Conservation (phyloP, 2,329 filamentous ascomycete genomes). For the Aschersonia sp. region DNA sequence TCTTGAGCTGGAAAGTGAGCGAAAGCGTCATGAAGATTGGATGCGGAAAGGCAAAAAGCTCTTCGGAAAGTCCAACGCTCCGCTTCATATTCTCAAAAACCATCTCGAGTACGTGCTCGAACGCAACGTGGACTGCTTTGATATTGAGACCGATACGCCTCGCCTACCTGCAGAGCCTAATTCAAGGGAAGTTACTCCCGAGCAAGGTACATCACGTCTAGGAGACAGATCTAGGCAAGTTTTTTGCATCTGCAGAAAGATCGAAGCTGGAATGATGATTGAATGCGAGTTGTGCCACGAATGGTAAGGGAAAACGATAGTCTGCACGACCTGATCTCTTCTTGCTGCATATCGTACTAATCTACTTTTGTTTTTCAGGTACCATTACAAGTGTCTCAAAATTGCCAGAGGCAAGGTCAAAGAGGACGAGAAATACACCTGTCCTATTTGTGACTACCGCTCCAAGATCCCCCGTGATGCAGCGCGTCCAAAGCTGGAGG, state of each 20-base stretch:
- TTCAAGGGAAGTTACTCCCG: constrained; percentile 60
- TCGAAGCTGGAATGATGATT: constrained; percentile 98
- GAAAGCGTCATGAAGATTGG: constrained; percentile 95
- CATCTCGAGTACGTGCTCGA: constrained; percentile 90
- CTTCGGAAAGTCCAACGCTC: constrained; percentile 95
- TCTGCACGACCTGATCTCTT: constrained; percentile 6
- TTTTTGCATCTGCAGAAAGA: constrained; percentile 88
- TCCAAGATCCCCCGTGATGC: constrained; percentile 95
- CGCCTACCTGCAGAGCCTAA: constrained; percentile 82
- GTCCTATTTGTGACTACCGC: constrained; percentile 93
- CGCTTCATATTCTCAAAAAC: constrained; percentile 83
- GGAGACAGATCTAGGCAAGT: constrained; percentile 60
- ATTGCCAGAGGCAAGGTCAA: constrained; percentile 96
- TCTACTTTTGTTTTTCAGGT: constrained; percentile 39
- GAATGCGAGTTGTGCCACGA: constrained; percentile 97
- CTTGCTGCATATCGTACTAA: constrained; percentile 1
- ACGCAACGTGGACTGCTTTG: constrained; percentile 83
- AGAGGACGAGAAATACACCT: constrained; percentile 96
- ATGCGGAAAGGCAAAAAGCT: constrained; percentile 97
- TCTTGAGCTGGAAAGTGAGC: constrained; percentile 83
- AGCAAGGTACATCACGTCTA: constrained; percentile 37
- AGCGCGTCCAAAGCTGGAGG: constrained; percentile 85
- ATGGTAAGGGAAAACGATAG: constrained; percentile 45
- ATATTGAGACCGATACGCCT: constrained; percentile 70
- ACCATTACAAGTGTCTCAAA: constrained; percentile 95